Percentiles rank a stretch among this genome's conserved stretches.
Evolutionary conservation across 768 basidiomycete genomes (phyloP).

Genomic region (Hygrocybe punicea): DNA sequence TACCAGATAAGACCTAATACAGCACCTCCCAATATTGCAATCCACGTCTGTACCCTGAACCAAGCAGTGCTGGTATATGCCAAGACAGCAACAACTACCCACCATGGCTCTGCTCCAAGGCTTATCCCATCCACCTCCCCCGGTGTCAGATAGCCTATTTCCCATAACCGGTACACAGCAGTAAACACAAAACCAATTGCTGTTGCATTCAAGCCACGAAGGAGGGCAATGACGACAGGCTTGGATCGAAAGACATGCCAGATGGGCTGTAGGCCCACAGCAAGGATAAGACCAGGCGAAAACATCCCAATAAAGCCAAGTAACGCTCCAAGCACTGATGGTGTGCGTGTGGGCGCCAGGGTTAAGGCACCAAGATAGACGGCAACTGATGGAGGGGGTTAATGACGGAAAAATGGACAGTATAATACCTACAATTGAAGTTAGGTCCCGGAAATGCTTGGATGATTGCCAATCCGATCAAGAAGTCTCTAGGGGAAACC

Average conservation of each 20-base stretch:
- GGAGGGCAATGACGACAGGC: slow-evolving; percentile 27
- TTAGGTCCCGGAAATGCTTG: slow-evolving; percentile 53
- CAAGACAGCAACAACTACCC: slow-evolving; percentile 42
- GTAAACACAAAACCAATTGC: slow-evolving; percentile 44
- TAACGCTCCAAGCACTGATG: slow-evolving; percentile 41
- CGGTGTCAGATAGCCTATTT: slow-evolving; percentile 37
- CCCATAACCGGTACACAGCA: slow-evolving; percentile 40
- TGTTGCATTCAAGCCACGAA: slow-evolving; percentile 42
- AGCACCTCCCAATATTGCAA: slow-evolving; percentile 41
- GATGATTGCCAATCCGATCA: slow-evolving; percentile 50
- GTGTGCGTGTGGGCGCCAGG: slow-evolving; percentile 24
- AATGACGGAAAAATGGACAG: background rate
- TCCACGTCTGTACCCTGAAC: slow-evolving; percentile 39
- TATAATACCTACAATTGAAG: slow-evolving; percentile 39
- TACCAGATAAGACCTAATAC: slow-evolving; percentile 44
- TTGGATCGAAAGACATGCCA: slow-evolving; percentile 33
- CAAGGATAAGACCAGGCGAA: slow-evolving; percentile 43
- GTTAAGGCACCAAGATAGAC: slow-evolving; percentile 50
- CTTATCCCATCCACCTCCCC: slow-evolving; percentile 26
- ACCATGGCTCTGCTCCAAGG: slow-evolving; percentile 44
- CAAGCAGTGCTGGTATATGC: slow-evolving; percentile 43
- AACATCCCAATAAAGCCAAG: slow-evolving; percentile 52
- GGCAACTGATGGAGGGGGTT: slow-evolving; percentile 22
- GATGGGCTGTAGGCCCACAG: slow-evolving; percentile 35
- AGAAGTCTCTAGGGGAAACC: slow-evolving; percentile 53